phyloP scores from a whole-genome alignment of 495 filamentous ascomycete species.

The Daldinia caldariorum region DNA sequence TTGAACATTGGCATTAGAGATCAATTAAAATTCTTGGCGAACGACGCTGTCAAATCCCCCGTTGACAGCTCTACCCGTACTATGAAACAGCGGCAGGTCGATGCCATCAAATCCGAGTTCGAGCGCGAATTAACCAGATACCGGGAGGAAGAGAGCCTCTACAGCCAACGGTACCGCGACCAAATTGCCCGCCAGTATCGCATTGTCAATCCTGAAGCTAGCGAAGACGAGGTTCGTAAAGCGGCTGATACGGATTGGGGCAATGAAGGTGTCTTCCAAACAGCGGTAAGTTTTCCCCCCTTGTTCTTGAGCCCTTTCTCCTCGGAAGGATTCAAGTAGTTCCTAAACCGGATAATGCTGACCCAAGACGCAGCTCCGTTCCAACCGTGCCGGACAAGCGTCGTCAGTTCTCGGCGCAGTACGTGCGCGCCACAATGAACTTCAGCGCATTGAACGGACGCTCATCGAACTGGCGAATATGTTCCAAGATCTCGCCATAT shows the following conservation, averaged over 20 bases:
- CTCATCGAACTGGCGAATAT: constrained; percentile 71
- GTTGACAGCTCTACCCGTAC: constrained; percentile 57
- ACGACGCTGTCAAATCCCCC: constrained; percentile 65
- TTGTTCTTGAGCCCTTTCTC: neutral
- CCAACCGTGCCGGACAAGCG: constrained; percentile 73
- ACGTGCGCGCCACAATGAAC: constrained; percentile 79
- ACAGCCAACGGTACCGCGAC: constrained; percentile 71
- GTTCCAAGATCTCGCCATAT: constrained; percentile 72
- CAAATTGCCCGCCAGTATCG: constrained; percentile 78
- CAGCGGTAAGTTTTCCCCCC: constrained; percentile 64
- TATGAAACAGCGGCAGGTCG: constrained; percentile 70
- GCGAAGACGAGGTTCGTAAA: constrained; percentile 68
- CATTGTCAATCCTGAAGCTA: constrained; percentile 78
- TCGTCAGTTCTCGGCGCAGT: constrained; percentile 73
- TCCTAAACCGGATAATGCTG: constrained; percentile 19
- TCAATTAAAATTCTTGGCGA: constrained; percentile 73
- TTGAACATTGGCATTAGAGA: constrained; percentile 72
- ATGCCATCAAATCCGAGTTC: constrained; percentile 71
- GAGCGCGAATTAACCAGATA: constrained; percentile 70
- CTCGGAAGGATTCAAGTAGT: neutral
- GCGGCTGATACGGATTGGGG: constrained; percentile 75
- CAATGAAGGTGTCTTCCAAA: constrained; percentile 79
- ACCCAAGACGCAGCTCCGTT: constrained; percentile 65
- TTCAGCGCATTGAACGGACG: constrained; percentile 74
- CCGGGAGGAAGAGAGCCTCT: constrained; percentile 71